Evolutionary conservation across 1,139 yeast genomes (phyloP).

Genomic region (Pichia sp.): DNA sequence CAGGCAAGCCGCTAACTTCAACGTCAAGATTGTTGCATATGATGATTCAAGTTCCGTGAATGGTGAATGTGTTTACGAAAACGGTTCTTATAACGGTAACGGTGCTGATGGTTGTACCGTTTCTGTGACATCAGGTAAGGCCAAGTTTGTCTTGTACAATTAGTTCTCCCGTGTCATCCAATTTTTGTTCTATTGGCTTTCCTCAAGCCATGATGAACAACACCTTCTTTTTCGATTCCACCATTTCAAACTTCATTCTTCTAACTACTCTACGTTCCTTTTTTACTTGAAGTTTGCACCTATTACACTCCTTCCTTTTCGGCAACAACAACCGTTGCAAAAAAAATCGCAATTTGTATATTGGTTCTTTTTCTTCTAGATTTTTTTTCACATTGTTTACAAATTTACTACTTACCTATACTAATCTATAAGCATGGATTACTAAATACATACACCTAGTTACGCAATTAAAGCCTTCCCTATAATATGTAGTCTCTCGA

Average conservation of each 20-base stretch:
- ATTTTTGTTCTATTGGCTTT: not conserved
- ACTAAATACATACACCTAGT: not conserved
- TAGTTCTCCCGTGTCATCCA: not conserved
- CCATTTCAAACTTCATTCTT: not conserved
- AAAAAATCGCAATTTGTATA: not conserved
- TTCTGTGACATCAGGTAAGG: slow-evolving; percentile 61
- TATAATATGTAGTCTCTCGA: not conserved
- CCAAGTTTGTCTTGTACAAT: slow-evolving; percentile 59
- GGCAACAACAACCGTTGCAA: not conserved
- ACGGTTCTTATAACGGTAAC: slow-evolving; percentile 58
- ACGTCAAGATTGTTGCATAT: slow-evolving; percentile 63
- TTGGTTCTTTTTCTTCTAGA: not conserved
- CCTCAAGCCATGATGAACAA: not conserved
- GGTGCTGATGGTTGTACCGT: slow-evolving; percentile 78
- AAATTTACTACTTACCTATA: not conserved
- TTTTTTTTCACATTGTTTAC: not conserved
- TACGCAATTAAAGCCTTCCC: not conserved
- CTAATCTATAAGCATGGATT: not conserved
- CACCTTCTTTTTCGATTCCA: not conserved
- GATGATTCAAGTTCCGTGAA: slow-evolving; percentile 45
- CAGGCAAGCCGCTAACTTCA: slow-evolving; percentile 55
- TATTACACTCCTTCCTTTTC: not conserved
- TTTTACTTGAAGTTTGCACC: not conserved
- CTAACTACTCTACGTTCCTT: not conserved
- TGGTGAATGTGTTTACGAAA: slow-evolving; percentile 61